phyloP scores from a whole-genome alignment of 1,139 yeast species.

The Diutina pseudorugosa region DNA sequence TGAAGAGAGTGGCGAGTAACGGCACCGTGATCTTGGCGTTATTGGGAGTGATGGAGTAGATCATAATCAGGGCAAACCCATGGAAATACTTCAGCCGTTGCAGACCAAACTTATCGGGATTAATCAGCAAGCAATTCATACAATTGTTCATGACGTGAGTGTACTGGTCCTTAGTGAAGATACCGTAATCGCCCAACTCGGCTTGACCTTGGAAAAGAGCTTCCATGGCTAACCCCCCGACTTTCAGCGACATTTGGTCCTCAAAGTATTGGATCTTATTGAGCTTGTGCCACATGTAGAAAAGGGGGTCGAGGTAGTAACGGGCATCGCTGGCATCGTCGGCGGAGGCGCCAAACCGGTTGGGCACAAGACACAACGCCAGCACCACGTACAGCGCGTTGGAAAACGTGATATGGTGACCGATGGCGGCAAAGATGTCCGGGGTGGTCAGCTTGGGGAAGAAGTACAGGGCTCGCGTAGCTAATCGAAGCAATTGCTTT shows the following conservation, averaged over 20 bases:
- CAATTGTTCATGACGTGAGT: constrained; percentile 44
- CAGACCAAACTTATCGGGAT: constrained; percentile 26
- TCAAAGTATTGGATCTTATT: constrained; percentile 50
- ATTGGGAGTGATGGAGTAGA: constrained; percentile 52
- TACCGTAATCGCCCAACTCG: constrained; percentile 33
- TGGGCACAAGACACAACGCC: constrained; percentile 45
- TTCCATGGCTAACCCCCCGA: constrained; percentile 47
- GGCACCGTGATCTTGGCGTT: constrained; percentile 37
- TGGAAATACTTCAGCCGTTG: constrained; percentile 34
- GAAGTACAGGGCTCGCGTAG: constrained; percentile 35
- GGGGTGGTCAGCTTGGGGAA: constrained; percentile 29
- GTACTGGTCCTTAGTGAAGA: constrained; percentile 52
- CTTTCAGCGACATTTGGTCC: constrained; percentile 50
- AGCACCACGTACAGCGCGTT: constrained; percentile 50
- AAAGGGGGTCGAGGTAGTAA: constrained; percentile 51
- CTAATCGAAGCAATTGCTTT: constrained; percentile 29
- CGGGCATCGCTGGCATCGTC: constrained; percentile 14
- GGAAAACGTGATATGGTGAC: constrained; percentile 40
- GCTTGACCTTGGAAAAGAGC: constrained; percentile 7
- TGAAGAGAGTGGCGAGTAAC: constrained; percentile 41
- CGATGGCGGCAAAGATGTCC: constrained; percentile 22
- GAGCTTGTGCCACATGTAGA: constrained; percentile 62
- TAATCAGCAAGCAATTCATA: constrained; percentile 39
- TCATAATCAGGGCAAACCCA: constrained; percentile 50
- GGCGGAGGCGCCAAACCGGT: constrained; percentile 12